Conservation (phyloP, 2,329 filamentous ascomycete species). For the Pseudogymnoascus sp. region DNA sequence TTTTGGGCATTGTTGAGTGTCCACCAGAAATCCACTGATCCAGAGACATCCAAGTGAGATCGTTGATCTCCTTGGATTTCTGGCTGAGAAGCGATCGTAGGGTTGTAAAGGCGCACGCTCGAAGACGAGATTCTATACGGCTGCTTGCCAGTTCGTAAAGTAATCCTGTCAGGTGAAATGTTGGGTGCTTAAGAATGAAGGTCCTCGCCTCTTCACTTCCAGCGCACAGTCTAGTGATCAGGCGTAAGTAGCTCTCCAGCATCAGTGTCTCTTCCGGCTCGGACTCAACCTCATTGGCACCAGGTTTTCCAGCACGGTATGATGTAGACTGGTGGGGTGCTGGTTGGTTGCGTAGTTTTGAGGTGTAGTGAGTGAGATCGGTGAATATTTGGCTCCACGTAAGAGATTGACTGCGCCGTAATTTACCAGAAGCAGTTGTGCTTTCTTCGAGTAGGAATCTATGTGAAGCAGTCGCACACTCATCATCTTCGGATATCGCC, state of each 20-base stretch:
- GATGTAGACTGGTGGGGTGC: slow-evolving; percentile 43
- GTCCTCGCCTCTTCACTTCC: slow-evolving; percentile 64
- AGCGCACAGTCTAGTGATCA: slow-evolving; percentile 72
- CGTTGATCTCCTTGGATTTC: slow-evolving; percentile 59
- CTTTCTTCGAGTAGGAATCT: slow-evolving; percentile 84
- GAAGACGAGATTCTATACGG: slow-evolving; percentile 64
- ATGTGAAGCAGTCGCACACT: slow-evolving; percentile 78
- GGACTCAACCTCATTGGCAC: slow-evolving; percentile 60
- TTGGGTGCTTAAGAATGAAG: slow-evolving; percentile 59
- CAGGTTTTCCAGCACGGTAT: slow-evolving; percentile 51
- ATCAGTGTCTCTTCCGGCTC: slow-evolving; percentile 95
- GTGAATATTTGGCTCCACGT: slow-evolving; percentile 91
- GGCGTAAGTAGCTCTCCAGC: slow-evolving; percentile 85
- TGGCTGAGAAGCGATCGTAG: slow-evolving; percentile 67
- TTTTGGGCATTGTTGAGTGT: slow-evolving; percentile 37
- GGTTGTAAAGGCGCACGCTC: slow-evolving; percentile 76
- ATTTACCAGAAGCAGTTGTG: slow-evolving; percentile 62
- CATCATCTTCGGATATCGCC: slow-evolving; percentile 72
- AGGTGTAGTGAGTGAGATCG: slow-evolving; percentile 77
- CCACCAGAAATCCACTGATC: slow-evolving; percentile 70
- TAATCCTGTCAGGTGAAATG: slow-evolving; percentile 62
- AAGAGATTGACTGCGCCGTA: slow-evolving; percentile 73
- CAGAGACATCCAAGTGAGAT: slow-evolving; percentile 69
- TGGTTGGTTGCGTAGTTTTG: slow-evolving; percentile 67
- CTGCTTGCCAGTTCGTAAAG: slow-evolving; percentile 74